Base-by-base conservation (phyloP, 768 basidiomycete species). In the Pholiota molesta region DNA sequence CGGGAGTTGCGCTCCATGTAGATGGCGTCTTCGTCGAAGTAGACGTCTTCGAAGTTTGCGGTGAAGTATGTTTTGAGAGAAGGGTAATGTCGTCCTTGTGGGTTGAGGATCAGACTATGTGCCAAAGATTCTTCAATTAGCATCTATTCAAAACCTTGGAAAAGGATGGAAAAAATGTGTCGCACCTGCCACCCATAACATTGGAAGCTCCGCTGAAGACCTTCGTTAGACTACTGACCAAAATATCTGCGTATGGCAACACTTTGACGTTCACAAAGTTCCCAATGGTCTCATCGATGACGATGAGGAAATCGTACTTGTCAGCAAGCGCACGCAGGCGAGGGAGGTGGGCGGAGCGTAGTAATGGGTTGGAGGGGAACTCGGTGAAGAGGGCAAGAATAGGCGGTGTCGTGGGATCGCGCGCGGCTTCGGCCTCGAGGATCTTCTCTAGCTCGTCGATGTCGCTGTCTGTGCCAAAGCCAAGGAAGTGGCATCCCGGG, bases 1-100 rank as follows among this genome's bases (percentile, higher is more conserved):
- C 97, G 92, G 17, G 97, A 99, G 77, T 99, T 99, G 66, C 96
- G 91, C 72, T 99, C 97, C 91, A 99, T 92, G 81, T 88, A 97
- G 59, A 98, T 86, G 44, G 93, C 95, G 70, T 99, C 97, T 72
- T 95, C 92, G 69, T 86, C 82, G 66, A 90, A 98, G 77, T 94
- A 98, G 23, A 79, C 77, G 71, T 99, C 96, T 72, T 97, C 93
- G 73, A 88, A 98, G 6, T 73, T 77, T 8, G 78, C 65, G 8
- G 75, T 69, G 68, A 94, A 78, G 52, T 86, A 76, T 0, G 76
- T 69, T 68, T 91, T 94, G 52, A 99, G 83, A 0, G 76, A 62
- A 0, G 75, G 55, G 72, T 97, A 96, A 69, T 91, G 83, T 3
- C 82, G 84, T 7, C 88, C 81, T 68, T 82, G 78, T 0, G 96